phyloP scores from a whole-genome alignment of 257 asterid genomes.

The Vinca minor region DNA sequence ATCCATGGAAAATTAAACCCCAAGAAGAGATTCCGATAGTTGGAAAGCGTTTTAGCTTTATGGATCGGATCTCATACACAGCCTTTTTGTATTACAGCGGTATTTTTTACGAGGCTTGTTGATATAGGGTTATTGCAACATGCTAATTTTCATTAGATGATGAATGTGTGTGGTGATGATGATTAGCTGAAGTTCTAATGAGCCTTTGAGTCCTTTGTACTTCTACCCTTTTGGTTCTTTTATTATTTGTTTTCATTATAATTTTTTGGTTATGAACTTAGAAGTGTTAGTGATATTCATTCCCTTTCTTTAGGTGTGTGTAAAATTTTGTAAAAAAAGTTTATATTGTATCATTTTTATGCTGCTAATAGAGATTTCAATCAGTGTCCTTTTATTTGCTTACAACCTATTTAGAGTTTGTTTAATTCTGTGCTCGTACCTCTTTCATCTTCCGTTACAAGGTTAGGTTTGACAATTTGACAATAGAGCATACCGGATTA shows the following conservation, averaged over 20 bases:
- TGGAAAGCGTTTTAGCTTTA: slow-evolving; percentile 71
- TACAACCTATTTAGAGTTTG: too few species aligned
- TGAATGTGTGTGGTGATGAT: neutral
- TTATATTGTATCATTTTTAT: slow-evolving; percentile 10
- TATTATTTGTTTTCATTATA: slow-evolving; percentile 12
- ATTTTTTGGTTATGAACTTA: slow-evolving; percentile 4
- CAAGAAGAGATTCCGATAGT: slow-evolving; percentile 60
- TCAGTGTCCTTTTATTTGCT: neutral
- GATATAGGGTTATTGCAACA: slow-evolving; percentile 6
- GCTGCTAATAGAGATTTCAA: slow-evolving; percentile 11
- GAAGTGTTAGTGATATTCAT: slow-evolving; percentile 7
- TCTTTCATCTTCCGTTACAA: too few species aligned
- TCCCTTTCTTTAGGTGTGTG: slow-evolving; percentile 21
- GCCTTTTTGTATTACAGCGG: slow-evolving; percentile 4
- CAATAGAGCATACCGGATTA: too few species aligned
- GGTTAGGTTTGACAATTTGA: too few species aligned
- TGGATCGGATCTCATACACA: neutral
- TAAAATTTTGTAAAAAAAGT: slow-evolving; percentile 26
- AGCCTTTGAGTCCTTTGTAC: slow-evolving; percentile 11
- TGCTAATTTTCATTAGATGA: slow-evolving; percentile 6
- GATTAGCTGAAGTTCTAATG: neutral
- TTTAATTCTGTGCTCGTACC: too few species aligned
- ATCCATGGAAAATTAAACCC: slow-evolving; percentile 53
- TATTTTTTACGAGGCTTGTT: slow-evolving; percentile 1
- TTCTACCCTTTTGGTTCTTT: slow-evolving; percentile 16